These are phyloP conservation scores for Annulohypoxylon truncatum DNA, from an alignment of 2,329 filamentous ascomycete genomes.

Conservation along the genomic window DNA sequence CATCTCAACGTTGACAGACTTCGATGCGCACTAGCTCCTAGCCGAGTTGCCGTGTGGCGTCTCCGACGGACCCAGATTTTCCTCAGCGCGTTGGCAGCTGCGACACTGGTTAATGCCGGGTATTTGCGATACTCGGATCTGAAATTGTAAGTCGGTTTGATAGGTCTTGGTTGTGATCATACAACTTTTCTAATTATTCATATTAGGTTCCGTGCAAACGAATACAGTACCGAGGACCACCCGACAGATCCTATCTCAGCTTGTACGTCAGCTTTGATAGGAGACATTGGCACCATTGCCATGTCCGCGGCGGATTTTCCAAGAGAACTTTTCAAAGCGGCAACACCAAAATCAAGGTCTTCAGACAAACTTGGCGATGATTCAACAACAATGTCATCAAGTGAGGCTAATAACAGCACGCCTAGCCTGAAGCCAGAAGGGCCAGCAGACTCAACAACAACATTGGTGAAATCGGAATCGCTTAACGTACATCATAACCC, in stretches of 20 bases:
- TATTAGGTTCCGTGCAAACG: slow-evolving; percentile 61
- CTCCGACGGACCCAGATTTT: slow-evolving; percentile 74
- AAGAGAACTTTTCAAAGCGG: slow-evolving; percentile 63
- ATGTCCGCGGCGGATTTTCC: slow-evolving; percentile 84
- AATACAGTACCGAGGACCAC: slow-evolving; percentile 82
- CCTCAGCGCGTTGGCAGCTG: slow-evolving; percentile 78
- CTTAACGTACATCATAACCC: slow-evolving; percentile 34
- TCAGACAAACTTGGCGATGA: slow-evolving; percentile 35
- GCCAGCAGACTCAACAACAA: slow-evolving; percentile 18
- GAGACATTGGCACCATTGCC: slow-evolving; percentile 82
- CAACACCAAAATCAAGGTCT: slow-evolving; percentile 38
- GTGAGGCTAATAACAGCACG: slow-evolving; percentile 18
- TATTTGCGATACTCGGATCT: slow-evolving; percentile 76
- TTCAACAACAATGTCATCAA: slow-evolving; percentile 18
- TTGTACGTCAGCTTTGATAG: slow-evolving; percentile 80
- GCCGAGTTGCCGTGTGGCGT: slow-evolving; percentile 78
- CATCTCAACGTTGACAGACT: slow-evolving; percentile 74
- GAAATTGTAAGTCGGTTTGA: slow-evolving; percentile 68
- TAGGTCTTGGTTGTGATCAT: neutral
- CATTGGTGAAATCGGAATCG: slow-evolving; percentile 26
- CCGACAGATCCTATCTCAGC: slow-evolving; percentile 84
- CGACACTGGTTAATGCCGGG: slow-evolving; percentile 73
- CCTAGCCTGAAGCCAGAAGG: slow-evolving; percentile 9
- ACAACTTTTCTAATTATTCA: slow-evolving; percentile 24
- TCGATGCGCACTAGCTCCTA: slow-evolving; percentile 76